Percentiles rank a stretch among this genome's conserved stretches.
Conservation (phyloP, 108 stramenopile genomes). For the Nannochloropsis gaditana region DNA sequence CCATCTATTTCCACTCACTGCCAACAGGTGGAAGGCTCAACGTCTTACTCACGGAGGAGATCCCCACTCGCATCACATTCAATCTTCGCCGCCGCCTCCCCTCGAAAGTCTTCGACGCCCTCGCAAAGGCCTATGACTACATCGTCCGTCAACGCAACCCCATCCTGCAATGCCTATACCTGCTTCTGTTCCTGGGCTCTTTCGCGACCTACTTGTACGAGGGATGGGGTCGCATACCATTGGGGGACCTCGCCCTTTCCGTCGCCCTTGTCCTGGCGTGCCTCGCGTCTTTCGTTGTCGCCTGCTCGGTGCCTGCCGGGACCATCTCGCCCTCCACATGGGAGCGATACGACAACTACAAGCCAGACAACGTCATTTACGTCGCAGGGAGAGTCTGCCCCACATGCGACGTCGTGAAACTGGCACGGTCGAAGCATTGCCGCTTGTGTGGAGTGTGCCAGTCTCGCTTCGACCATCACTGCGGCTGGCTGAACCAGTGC, state of each 20-base stretch:
- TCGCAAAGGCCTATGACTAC: conserved; percentile 20
- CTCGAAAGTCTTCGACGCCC: not conserved
- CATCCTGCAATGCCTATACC: conserved; percentile 12
- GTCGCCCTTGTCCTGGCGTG: not conserved
- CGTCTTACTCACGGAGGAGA: not conserved
- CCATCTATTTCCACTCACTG: too few relatives aligned
- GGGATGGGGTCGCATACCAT: not conserved
- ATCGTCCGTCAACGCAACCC: conserved; percentile 18
- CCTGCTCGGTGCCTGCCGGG: not conserved
- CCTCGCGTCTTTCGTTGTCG: not conserved
- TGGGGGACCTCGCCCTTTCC: not conserved
- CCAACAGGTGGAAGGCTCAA: not conserved
- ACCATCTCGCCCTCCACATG: not conserved
- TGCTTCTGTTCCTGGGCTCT: not conserved
- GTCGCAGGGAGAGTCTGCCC: conserved; percentile 22
- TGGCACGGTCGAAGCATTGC: conserved; percentile 59
- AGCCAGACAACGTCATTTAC: not conserved
- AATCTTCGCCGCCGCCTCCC: conserved; percentile 14
- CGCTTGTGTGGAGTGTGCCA: conserved; percentile 56
- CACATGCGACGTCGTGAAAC: conserved; percentile 46
- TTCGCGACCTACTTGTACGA: conserved; percentile 1
- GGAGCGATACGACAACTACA: not conserved
- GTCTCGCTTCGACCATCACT: conserved; percentile 61
- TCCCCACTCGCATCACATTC: not conserved
- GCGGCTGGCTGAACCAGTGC: conserved; percentile 60